These are phyloP conservation scores for Wickerhamomyces silvicola DNA, from an alignment of 805 yeast genomes.

Conservation along the genomic window DNA sequence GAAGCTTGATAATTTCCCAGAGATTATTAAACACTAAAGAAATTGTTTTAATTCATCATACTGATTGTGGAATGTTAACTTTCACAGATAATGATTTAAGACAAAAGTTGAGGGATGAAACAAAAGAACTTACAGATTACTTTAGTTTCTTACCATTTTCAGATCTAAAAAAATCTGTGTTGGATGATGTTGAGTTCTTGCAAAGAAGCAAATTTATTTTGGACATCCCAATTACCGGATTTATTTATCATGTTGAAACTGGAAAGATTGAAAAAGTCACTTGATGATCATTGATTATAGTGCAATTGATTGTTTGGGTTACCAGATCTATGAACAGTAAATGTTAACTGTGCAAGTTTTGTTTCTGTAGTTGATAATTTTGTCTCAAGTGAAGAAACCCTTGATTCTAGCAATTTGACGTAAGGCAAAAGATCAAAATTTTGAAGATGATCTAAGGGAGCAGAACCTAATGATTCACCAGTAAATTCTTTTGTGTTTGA, in stretches of 20 bases:
- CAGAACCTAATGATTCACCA: neutral
- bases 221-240: conserved; percentile 33
- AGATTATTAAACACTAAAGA: conserved; percentile 32
- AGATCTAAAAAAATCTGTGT: conserved; percentile 29
- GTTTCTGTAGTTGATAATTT: conserved; percentile 15
- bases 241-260: conserved; percentile 31
- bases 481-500: neutral
- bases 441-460: conserved; percentile 1
- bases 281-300: neutral
- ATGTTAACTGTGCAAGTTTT: conserved; percentile 14
- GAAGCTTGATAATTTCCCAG: conserved; percentile 33
- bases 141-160: conserved; percentile 28
- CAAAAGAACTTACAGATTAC: conserved; percentile 24
- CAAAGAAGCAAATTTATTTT: conserved; percentile 25
- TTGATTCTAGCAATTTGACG: conserved; percentile 17
- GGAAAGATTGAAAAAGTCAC: conserved; percentile 24
- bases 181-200: conserved; percentile 28
- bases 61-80: conserved; percentile 37
- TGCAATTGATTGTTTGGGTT: neutral
- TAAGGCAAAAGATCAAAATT: conserved; percentile 13
- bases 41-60: conserved; percentile 31
- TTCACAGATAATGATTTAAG: conserved; percentile 27
- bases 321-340: conserved; percentile 6
- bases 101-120: conserved; percentile 23
- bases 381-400: conserved; percentile 15